phyloP scores from a whole-genome alignment of 352 stramenopile genomes.

The Globisporangium takayamanum region DNA sequence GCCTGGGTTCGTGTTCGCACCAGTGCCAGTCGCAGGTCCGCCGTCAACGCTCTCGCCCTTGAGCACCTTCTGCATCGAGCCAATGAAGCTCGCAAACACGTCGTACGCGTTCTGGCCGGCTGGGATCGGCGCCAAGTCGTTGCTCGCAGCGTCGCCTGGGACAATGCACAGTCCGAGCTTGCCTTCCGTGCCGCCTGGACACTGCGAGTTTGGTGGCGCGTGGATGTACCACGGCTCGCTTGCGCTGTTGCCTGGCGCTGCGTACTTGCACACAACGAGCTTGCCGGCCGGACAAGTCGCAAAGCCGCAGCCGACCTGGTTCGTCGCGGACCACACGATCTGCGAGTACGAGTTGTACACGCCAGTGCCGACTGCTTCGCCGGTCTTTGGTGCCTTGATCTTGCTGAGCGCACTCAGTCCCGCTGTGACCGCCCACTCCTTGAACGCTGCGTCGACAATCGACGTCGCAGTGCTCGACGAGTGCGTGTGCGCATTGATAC shows the following conservation, averaged over 20 bases:
- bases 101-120: conserved; percentile 50
- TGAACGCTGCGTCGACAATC: conserved; percentile 46
- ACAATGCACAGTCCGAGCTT: conserved; percentile 43
- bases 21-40: conserved; percentile 12
- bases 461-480: conserved; percentile 17
- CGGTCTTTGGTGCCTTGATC: conserved; percentile 35
- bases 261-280: conserved; percentile 60
- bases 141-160: conserved; percentile 36
- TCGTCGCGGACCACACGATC: conserved; percentile 58
- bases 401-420: conserved; percentile 39
- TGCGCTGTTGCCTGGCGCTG: conserved; percentile 42
- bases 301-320: conserved; percentile 52
- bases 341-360: conserved; percentile 76
- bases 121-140: conserved; percentile 47
- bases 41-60: conserved; percentile 22
- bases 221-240: conserved; percentile 57
- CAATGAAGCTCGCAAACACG: conserved; percentile 48
- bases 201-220: conserved; percentile 34
- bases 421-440: conserved; percentile 52
- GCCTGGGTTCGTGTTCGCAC: conserved; percentile 10
- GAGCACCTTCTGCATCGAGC: conserved; percentile 43
- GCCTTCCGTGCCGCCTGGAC: conserved; percentile 39
- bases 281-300: conserved; percentile 32
- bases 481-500: conserved; percentile 46
- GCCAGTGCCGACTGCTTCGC: conserved; percentile 42